Evolutionary conservation across 2,329 filamentous ascomycete genomes (phyloP).

Genomic region (Epichloe amarillans): DNA sequence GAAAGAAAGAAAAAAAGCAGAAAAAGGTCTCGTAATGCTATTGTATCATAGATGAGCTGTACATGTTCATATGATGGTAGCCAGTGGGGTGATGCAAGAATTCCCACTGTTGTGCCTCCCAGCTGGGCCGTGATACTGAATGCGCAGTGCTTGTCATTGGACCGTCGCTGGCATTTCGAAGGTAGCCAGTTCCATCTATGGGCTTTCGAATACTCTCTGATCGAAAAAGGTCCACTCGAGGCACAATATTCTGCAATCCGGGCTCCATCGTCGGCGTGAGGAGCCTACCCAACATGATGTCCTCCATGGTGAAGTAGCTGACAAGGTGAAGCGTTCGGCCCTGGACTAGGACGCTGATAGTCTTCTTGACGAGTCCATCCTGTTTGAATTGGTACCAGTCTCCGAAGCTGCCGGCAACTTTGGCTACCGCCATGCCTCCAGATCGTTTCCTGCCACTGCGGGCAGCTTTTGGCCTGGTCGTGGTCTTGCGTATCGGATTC

Average conservation of each 20-base stretch:
- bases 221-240: conserved; percentile 1
- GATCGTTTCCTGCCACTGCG: neutral
- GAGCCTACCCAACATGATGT: conserved; percentile 21
- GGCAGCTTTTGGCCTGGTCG: neutral
- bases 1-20: too few relatives aligned
- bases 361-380: conserved; percentile 78
- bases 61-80: conserved; percentile 2
- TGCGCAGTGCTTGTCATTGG: neutral
- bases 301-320: conserved; percentile 72
- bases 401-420: conserved; percentile 55
- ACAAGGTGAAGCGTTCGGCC: conserved; percentile 72
- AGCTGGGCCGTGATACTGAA: neutral
- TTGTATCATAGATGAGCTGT: neutral
- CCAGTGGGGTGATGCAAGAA: neutral
- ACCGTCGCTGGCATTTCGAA: neutral
- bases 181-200: conserved; percentile 1
- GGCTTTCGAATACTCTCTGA: conserved; percentile 3
- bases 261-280: conserved; percentile 1
- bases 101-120: conserved; percentile 3
- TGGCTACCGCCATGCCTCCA: conserved; percentile 2
- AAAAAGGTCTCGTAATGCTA: neutral
- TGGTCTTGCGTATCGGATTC: neutral
- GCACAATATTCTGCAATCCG: neutral
- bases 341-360: conserved; percentile 63
- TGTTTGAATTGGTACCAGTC: conserved; percentile 80